Evolutionary conservation across 73 alveolate genomes (phyloP).

Genomic region (Durusdinium trenchii): DNA sequence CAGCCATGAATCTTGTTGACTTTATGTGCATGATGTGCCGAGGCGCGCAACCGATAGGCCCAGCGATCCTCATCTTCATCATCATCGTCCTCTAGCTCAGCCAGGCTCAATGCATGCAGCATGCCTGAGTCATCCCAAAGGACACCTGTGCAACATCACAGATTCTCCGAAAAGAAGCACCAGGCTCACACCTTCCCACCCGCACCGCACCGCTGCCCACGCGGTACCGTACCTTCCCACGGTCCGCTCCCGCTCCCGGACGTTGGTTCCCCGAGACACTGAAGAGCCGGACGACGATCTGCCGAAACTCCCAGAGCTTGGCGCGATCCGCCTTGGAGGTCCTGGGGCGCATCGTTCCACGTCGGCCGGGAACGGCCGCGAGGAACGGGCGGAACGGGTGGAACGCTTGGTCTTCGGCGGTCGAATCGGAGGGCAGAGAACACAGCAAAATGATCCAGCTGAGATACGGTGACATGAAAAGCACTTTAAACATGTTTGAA

Average conservation of each 20-base stretch:
- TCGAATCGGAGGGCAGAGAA: no score
- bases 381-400: no score
- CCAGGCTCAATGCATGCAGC: conserved; percentile 78
- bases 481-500: no score
- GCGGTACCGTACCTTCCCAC: background rate
- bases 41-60: conserved; percentile 68
- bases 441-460: no score
- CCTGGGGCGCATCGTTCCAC: background rate
- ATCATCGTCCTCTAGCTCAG: conserved; percentile 76
- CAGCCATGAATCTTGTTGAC: background rate
- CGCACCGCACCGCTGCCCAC: background rate
- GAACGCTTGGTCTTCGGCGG: no score
- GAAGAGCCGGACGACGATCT: conserved; percentile 78
- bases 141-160: background rate
- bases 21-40: background rate
- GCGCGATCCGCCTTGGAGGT: conserved; percentile 63
- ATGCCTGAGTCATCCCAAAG: background rate
- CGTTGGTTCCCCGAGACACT: background rate
- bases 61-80: conserved; percentile 77
- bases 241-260: background rate
- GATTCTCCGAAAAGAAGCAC: background rate
- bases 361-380: background rate
- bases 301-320: conserved; percentile 82
- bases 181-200: background rate
- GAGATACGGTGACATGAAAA: no score